phyloP scores from a whole-genome alignment of 1,284 basidiomycete genomes.

The Cystobasidium slooffiae region DNA sequence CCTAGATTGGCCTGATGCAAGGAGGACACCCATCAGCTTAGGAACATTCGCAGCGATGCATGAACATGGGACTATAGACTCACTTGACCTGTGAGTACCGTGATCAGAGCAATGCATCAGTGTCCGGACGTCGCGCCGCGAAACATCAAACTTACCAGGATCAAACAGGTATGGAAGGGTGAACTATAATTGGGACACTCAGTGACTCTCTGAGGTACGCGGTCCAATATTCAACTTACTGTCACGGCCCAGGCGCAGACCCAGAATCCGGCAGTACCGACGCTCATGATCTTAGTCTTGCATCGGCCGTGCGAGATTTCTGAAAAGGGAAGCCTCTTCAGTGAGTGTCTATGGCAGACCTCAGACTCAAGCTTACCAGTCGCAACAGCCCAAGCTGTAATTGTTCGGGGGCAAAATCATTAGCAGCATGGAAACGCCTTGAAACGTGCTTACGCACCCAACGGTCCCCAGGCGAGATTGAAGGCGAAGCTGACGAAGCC shows the following conservation, averaged over 20 bases:
- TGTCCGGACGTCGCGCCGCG: background rate
- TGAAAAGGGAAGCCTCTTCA: background rate
- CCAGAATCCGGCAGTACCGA: constrained; percentile 60
- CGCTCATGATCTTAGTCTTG: constrained; percentile 59
- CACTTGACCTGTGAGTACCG: constrained; percentile 18
- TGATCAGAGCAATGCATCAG: background rate
- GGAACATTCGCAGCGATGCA: background rate
- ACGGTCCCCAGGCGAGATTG: constrained; percentile 60
- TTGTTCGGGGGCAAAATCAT: background rate
- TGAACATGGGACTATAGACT: background rate
- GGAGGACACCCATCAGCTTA: constrained; percentile 40
- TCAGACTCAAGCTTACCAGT: constrained; percentile 49
- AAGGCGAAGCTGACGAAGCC: constrained; percentile 54
- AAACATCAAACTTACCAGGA: background rate
- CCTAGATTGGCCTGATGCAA: constrained; percentile 55
- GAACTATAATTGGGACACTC: constrained; percentile 54
- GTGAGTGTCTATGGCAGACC: constrained; percentile 45
- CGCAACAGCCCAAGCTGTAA: constrained; percentile 52
- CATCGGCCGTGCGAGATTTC: constrained; percentile 56
- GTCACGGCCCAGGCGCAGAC: constrained; percentile 57
- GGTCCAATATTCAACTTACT: background rate
- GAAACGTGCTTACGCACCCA: constrained; percentile 50
- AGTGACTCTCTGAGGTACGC: background rate
- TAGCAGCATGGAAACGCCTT: background rate
- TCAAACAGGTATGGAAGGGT: constrained; percentile 57